Evolutionary conservation across 495 filamentous ascomycete species (phyloP), one percentile per base, ranked within the genome.

Genomic region (Tuber borchii): DNA sequence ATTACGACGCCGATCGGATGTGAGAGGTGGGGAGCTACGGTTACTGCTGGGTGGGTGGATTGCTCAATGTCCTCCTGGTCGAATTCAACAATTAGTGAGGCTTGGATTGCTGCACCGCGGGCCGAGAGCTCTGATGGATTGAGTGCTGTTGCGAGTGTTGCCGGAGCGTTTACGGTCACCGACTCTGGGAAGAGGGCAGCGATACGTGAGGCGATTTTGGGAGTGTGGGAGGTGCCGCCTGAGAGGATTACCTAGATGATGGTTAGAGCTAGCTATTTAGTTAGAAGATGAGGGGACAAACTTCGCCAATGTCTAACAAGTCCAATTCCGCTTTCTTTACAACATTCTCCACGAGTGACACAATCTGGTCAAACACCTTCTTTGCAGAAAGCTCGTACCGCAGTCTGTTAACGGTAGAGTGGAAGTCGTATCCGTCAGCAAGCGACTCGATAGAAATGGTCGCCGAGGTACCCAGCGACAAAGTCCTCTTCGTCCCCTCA

Each of bases 241-340:
- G 93, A 92, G 71, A 97, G 90, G 83, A 99, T 94, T 73, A 99
- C 91, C 87, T 88, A 42, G 34, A 71, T 19, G 16, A 43, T 72
- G 46, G 26, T 74, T 39, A 75, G 39, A 20, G 44, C 20, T 9
- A 43, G 42, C 74, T 37, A 26, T 16, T 46, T 56, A 61, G 72
- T 46, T 69, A 43, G 51, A 73, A 20, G 0, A 46, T 19, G 10
- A 56, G 79, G 46, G 69, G 51, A 75, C 78, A 72, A 78, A 88
- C 88, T 88, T 97, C 93, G 79, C 97, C 92, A 69, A 99, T 90
- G 80, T 99, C 96, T 48, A 99, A 87, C 68, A 95, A 88, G 83
- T 99, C 95, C 37, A 99, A 87, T 26, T 90, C 91, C 7, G 95
- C 95, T 88, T 97, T 97, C 87, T 93, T 91, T 70, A 99, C 89